Conservation (phyloP, 73 alveolate genomes). For the Stentor coeruleus region DNA sequence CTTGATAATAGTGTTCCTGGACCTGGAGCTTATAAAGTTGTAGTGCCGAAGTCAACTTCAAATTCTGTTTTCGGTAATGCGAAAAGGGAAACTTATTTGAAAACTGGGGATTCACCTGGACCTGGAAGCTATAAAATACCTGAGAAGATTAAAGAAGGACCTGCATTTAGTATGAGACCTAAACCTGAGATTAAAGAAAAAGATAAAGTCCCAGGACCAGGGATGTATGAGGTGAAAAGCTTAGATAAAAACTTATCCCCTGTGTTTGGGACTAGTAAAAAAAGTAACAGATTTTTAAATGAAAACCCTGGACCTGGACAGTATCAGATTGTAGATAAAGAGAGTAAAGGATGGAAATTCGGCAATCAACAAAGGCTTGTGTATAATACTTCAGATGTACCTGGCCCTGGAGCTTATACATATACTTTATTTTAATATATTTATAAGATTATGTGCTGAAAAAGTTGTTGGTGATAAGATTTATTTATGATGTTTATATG, state of each 20-base stretch:
- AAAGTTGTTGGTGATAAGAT: too few relatives aligned
- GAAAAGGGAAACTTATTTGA: not conserved
- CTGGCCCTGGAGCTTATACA: conserved; percentile 20
- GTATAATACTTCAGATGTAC: not conserved
- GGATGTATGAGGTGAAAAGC: not conserved
- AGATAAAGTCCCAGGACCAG: conserved; percentile 9
- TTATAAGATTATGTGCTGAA: too few relatives aligned
- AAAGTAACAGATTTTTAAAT: not conserved
- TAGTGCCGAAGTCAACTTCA: not conserved
- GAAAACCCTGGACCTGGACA: conserved; percentile 70
- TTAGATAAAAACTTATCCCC: not conserved
- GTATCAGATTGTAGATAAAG: conserved; percentile 29
- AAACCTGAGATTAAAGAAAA: not conserved
- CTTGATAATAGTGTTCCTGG: conserved; percentile 15
- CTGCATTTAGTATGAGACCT: conserved; percentile 15
- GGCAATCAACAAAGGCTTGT: not conserved
- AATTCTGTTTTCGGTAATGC: not conserved
- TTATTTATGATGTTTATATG: too few relatives aligned
- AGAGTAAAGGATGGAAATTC: conserved; percentile 14
- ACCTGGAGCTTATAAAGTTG: not conserved
- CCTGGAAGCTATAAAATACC: conserved; percentile 46
- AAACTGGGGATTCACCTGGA: conserved; percentile 31
- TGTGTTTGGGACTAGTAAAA: not conserved
- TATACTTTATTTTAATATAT: too few relatives aligned
- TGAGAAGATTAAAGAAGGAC: conserved; percentile 39